Conservation (phyloP, 2,329 filamentous ascomycete genomes). For the Botrytis elliptica region DNA sequence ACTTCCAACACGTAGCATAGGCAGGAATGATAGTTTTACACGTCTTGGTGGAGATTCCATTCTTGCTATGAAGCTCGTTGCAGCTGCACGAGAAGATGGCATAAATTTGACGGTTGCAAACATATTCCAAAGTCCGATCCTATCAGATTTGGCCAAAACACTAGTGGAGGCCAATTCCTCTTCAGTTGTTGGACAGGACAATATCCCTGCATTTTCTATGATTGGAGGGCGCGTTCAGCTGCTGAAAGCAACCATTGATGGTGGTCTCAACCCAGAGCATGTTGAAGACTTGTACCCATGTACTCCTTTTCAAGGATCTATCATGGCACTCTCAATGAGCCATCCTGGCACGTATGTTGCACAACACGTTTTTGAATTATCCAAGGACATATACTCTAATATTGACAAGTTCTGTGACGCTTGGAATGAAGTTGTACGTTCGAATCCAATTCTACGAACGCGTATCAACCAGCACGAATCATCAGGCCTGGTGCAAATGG, state of each 20-base stretch:
- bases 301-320: constrained; percentile 41
- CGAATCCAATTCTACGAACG: constrained; percentile 23
- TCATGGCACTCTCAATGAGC: constrained; percentile 41
- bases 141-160: constrained; percentile 43
- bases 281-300: constrained; percentile 43
- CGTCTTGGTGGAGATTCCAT: constrained; percentile 41
- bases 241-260: constrained; percentile 26
- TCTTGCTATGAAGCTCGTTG: constrained; percentile 46
- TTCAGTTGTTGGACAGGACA: neutral
- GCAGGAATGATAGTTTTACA: constrained; percentile 42
- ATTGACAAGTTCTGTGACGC: constrained; percentile 26
- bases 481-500: constrained; percentile 28
- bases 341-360: constrained; percentile 40
- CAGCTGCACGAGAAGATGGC: constrained; percentile 36
- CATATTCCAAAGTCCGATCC: constrained; percentile 44
- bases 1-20: constrained; percentile 25
- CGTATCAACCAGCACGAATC: constrained; percentile 35
- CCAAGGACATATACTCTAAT: constrained; percentile 24
- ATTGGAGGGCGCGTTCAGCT: constrained; percentile 25
- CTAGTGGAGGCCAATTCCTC: constrained; percentile 29
- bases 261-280: neutral
- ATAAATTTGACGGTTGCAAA: constrained; percentile 43
- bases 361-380: constrained; percentile 29
- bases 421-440: constrained; percentile 23
- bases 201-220: constrained; percentile 26